Evolutionary conservation across 2,329 filamentous ascomycete species (phyloP), one percentile per base, ranked within the genome.

Genomic region (Aspergillus alliaceus): DNA sequence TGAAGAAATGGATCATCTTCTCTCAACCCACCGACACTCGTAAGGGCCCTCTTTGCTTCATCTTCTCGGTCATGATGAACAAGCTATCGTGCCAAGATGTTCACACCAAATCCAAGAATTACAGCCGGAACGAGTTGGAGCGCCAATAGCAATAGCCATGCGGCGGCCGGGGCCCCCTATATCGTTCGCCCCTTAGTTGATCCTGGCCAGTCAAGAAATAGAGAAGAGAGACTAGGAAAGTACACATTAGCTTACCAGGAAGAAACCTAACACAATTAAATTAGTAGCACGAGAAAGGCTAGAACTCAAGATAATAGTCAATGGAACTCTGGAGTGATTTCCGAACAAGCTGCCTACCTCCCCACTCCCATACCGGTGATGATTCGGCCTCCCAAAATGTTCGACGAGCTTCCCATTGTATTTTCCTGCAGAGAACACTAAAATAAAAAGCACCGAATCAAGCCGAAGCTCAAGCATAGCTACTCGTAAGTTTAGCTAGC

Each of bases 31-130:
- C 90, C 85, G 2, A 93, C 83, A 50, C 70, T 79, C 0, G 88
- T 84, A 1, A 93, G 80, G 1, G 86, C 84, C 9, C 70, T 69
- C 15, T 84, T 83, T 0, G 87, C 88, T 69, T 93, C 89, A 0
- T 80, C 80, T 66, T 92, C 88, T 34, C 88, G 86, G 56, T 77
- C 79, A 65, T 90, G 86, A 69, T 91, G 86, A 8, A 90, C 76
- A 1, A 93, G 81, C 89, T 89, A 92, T 63, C 90, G 82, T 0
- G 89, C 90, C 87, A 92, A 90, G 75, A 89, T 90, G 11, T 89
- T 90, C 82, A 92, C 91, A 39, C 90, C 90, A 11, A 82, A 65
- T 27, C 87, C 84, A 1, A 93, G 82, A 4, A 91, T 64, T 2
- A 86, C 64, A 0, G 88, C 89, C 0, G 89, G 89, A 0, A 81